Evolutionary conservation across 768 basidiomycete genomes (phyloP).

Genomic region (Coprinopsis cinerea): DNA sequence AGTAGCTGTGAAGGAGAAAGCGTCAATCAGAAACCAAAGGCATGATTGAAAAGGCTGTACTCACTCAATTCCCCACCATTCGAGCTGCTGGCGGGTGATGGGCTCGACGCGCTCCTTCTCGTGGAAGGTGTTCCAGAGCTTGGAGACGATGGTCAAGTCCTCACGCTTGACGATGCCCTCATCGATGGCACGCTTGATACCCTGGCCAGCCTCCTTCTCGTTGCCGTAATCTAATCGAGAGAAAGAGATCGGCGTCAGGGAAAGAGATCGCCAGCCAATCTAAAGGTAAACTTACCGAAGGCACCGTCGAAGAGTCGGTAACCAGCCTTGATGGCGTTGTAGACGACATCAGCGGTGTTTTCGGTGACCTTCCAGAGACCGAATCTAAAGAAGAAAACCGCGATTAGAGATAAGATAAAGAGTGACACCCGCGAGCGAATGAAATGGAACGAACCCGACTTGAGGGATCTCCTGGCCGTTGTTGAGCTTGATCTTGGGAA

Average conservation of each 20-base stretch:
- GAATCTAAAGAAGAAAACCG: constrained; percentile 19
- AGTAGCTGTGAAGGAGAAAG: constrained; percentile 35
- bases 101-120: constrained; percentile 62
- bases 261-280: constrained; percentile 8
- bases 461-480: constrained; percentile 23
- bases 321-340: constrained; percentile 79
- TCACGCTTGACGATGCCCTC: constrained; percentile 85
- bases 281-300: constrained; percentile 26
- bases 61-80: constrained; percentile 71
- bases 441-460: constrained; percentile 21
- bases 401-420: neutral
- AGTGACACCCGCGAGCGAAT: neutral
- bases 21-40: neutral
- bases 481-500: constrained; percentile 24
- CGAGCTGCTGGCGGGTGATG: constrained; percentile 46
- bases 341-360: constrained; percentile 62
- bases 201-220: constrained; percentile 80
- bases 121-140: constrained; percentile 92
- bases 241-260: neutral
- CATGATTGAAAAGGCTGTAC: constrained; percentile 10
- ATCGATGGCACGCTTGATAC: constrained; percentile 67
- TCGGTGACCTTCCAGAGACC: constrained; percentile 41
- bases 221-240: constrained; percentile 67
- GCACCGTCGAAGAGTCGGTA: constrained; percentile 87
- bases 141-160: constrained; percentile 81